These are phyloP conservation scores for Rhizomucor miehei DNA, from an alignment of 371 early-diverging fungal genomes.

Conservation along the genomic window DNA sequence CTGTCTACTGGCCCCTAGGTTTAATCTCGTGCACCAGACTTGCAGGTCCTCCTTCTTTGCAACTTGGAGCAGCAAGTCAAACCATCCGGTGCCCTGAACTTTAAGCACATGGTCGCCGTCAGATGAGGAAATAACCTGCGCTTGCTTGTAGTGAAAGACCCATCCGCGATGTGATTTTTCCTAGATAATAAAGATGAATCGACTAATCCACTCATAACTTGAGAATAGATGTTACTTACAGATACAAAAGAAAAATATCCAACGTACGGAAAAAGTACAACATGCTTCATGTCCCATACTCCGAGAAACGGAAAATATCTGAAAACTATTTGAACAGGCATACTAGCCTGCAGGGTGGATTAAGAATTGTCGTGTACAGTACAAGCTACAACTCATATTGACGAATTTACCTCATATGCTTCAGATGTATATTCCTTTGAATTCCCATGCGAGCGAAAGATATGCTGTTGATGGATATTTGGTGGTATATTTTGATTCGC, in stretches of 20 bases:
- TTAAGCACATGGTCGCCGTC: constrained; percentile 41
- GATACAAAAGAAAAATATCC: constrained; percentile 55
- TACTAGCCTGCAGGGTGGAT: constrained; percentile 8
- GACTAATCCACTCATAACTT: neutral
- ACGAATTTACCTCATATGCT: constrained; percentile 6
- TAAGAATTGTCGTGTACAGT: too few relatives aligned
- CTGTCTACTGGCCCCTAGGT: neutral
- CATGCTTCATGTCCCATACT: constrained; percentile 56
- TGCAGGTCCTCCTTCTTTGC: constrained; percentile 39
- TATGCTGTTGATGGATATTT: neutral
- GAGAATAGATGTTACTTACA: too few relatives aligned
- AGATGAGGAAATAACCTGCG: constrained; percentile 27
- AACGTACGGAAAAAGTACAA: constrained; percentile 48
- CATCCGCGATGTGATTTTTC: constrained; percentile 32
- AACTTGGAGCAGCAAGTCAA: constrained; percentile 49
- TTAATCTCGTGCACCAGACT: constrained; percentile 44
- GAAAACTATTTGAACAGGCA: constrained; percentile 45
- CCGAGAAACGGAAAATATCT: constrained; percentile 48
- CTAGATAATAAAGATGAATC: constrained; percentile 28
- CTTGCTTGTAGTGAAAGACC: constrained; percentile 45
- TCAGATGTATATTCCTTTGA: constrained; percentile 1
- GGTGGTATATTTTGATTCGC: neutral
- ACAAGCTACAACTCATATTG: too few relatives aligned
- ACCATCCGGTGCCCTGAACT: constrained; percentile 34
- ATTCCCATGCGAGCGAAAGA: too few relatives aligned